These are phyloP conservation scores for Cytauxzoon felis DNA, from an alignment of 169 alveolate species.

Conservation along the genomic window DNA sequence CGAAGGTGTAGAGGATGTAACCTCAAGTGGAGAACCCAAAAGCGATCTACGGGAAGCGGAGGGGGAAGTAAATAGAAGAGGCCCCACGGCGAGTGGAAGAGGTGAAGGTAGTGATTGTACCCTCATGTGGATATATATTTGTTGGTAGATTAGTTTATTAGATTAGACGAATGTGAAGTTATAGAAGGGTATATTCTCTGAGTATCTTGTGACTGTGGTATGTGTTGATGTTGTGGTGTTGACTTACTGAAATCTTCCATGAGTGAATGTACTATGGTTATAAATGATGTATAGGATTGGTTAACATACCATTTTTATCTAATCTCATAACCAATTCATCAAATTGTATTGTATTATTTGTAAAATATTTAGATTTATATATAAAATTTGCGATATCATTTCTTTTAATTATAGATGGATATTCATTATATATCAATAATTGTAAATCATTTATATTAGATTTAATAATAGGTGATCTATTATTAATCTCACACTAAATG, in stretches of 20 bases:
- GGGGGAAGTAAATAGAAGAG: too few species aligned
- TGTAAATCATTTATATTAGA: conserved; percentile 7
- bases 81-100: too few species aligned
- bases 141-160: not conserved
- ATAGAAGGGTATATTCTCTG: conserved; percentile 17
- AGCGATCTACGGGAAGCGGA: too few species aligned
- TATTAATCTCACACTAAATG: not conserved
- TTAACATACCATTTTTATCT: conserved; percentile 33
- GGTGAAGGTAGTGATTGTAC: too few species aligned
- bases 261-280: conserved; percentile 28
- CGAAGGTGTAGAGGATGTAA: too few species aligned
- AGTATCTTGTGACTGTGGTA: not conserved
- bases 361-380: conserved; percentile 15
- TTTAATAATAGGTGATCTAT: not conserved
- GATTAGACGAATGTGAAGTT: conserved; percentile 41
- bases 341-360: conserved; percentile 2
- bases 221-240: not conserved
- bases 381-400: conserved; percentile 17
- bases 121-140: too few species aligned
- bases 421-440: conserved; percentile 37
- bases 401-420: conserved; percentile 23
- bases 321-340: conserved; percentile 27
- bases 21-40: too few species aligned
- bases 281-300: not conserved
- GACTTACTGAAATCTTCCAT: conserved; percentile 49